These are phyloP conservation scores for Penicillium roqueforti DNA, from an alignment of 495 filamentous ascomycete species.

Conservation along the genomic window DNA sequence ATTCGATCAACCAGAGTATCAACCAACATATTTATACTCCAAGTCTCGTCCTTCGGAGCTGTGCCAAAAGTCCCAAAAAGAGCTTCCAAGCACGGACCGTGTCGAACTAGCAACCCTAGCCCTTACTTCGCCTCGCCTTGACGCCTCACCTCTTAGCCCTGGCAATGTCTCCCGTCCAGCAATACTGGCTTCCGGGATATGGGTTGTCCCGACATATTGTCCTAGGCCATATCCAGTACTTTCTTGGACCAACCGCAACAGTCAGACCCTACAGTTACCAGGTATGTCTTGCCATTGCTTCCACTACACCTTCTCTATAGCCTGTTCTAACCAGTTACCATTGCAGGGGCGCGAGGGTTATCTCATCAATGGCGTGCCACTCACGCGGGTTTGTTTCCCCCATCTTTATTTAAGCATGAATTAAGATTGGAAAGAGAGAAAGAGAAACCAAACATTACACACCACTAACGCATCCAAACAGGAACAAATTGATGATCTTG, in stretches of 20 bases:
- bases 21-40: conserved; percentile 16
- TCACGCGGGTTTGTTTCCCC: conserved; percentile 45
- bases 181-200: conserved; percentile 54
- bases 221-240: conserved; percentile 50
- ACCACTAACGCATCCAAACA: conserved; percentile 15
- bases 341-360: conserved; percentile 51
- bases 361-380: conserved; percentile 46
- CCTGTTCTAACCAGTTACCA: conserved; percentile 21
- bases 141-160: not conserved
- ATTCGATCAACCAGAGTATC: not conserved
- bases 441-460: not conserved
- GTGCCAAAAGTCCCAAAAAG: conserved; percentile 10
- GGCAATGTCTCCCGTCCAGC: conserved; percentile 37
- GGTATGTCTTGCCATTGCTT: conserved; percentile 24
- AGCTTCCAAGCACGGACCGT: conserved; percentile 5
- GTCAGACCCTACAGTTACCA: conserved; percentile 52
- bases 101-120: conserved; percentile 8
- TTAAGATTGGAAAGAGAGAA: not conserved
- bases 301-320: conserved; percentile 14
- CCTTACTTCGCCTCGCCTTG: conserved; percentile 3
- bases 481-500: conserved; percentile 54
- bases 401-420: not conserved
- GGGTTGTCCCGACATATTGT: conserved; percentile 51
- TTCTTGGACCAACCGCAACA: conserved; percentile 47
- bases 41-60: conserved; percentile 5